phyloP scores from a whole-genome alignment of 305 asterid species.

The Fraxinus dipetala region DNA sequence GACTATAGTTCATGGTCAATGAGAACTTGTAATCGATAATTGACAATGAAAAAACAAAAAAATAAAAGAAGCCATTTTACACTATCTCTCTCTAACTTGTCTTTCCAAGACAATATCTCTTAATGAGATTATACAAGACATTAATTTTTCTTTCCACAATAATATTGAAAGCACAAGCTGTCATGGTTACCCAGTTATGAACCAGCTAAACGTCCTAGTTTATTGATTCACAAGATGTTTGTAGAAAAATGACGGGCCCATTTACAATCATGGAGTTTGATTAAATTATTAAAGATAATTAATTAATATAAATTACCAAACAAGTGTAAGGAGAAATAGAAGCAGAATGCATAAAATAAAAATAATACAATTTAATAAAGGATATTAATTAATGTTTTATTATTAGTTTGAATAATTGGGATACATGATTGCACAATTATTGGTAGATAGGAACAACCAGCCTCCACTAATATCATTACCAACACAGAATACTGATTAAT shows the following conservation, averaged over 20 bases:
- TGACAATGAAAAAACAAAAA: neutral
- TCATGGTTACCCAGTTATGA: neutral
- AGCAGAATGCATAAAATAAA: neutral
- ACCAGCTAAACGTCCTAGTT: neutral
- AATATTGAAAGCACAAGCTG: too few relatives aligned
- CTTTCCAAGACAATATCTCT: neutral
- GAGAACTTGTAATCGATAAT: neutral
- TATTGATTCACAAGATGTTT: neutral
- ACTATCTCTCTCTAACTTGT: neutral
- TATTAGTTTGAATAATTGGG: neutral
- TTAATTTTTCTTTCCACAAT: too few relatives aligned
- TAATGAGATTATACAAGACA: too few relatives aligned
- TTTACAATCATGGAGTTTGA: neutral
- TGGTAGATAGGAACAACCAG: neutral
- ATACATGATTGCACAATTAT: neutral
- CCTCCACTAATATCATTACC: neutral
- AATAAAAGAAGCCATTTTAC: neutral
- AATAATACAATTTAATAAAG: neutral
- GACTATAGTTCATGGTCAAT: neutral
- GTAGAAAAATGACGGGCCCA: neutral
- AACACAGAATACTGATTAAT: neutral
- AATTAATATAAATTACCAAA: too few relatives aligned
- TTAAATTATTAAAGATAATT: neutral
- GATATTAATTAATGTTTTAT: neutral
- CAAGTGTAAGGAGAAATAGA: neutral